Conservation (phyloP, 2,329 filamentous ascomycete species). For the Lithohypha guttulata region DNA sequence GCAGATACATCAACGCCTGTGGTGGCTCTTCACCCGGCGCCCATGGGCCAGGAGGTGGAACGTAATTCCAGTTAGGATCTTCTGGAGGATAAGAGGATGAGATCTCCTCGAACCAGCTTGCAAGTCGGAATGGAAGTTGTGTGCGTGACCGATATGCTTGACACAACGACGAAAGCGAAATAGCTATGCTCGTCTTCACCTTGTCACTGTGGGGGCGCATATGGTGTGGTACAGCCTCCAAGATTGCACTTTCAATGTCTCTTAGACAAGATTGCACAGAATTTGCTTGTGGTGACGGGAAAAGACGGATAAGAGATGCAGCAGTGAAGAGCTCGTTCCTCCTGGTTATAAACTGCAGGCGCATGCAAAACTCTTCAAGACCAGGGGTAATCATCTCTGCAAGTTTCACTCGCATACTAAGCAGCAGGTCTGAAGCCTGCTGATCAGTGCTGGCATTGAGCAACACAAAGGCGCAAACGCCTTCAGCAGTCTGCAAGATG, state of each 20-base stretch:
- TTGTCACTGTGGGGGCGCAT: constrained; percentile 6
- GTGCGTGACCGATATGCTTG: constrained; percentile 15
- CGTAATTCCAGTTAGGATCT: constrained; percentile 24
- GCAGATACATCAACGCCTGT: constrained; percentile 15
- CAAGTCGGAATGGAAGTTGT: constrained; percentile 26
- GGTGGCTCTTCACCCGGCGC: constrained; percentile 18
- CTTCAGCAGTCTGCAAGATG: constrained; percentile 30
- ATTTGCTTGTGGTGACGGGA: constrained; percentile 11
- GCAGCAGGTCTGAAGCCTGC: constrained; percentile 9
- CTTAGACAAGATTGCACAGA: constrained; percentile 11
- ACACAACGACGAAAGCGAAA: constrained; percentile 19
- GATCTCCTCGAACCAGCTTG: constrained; percentile 26
- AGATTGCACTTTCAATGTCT: constrained; percentile 6
- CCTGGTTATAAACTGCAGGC: constrained; percentile 14
- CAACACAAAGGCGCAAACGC: constrained; percentile 32
- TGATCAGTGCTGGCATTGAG: constrained; percentile 23
- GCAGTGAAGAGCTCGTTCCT: constrained; percentile 16
- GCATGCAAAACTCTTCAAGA: constrained; percentile 10
- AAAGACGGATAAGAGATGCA: constrained; percentile 13
- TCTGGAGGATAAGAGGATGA: constrained; percentile 22
- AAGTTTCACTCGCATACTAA: constrained; percentile 10
- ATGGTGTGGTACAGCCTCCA: background rate
- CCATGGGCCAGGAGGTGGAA: constrained; percentile 19
- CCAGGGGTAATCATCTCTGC: constrained; percentile 8
- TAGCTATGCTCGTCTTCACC: constrained; percentile 14